Evolutionary conservation across 192 early-diverging fungal species (phyloP), one percentile per base, ranked within the genome.

Genomic region (Coemansia sp.): DNA sequence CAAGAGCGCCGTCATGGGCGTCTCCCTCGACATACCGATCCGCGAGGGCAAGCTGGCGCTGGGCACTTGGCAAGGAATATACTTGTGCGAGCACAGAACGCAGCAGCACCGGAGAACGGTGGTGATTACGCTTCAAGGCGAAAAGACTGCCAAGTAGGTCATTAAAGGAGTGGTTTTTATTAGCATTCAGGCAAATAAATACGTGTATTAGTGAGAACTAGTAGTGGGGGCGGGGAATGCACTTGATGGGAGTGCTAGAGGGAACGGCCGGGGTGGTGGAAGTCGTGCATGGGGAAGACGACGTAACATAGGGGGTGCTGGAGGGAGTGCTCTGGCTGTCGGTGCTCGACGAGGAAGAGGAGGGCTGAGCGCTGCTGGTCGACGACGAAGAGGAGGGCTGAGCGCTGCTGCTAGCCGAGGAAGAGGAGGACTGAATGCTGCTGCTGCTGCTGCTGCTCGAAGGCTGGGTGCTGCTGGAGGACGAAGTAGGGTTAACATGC

Each of bases 21-120:
- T 88, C 0, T 93, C 90, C 3, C 82, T 97, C 19, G 91, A 91
- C 62, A 94, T 97, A 41, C 96, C 96, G 5, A 91, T 97, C 40
- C 84, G 82, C 17, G 83, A 94, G 31, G 94, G 96, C 0, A 72
- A 72, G 38, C 69, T 97, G 19, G 92, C 89, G 27, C 70, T 92
- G 11, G 95, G 95, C 36, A 94, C 89, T 27, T 94, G 92, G 92
- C 92, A 94, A 77, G 92, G 91, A 0, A 91, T 94, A 15, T 94
- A 87, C 72, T 65, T 93, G 37, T 91, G 87, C 54, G 92, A 94
- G 64, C 92, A 94, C 62, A 76, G 92, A 37, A 70, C 82, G 36
- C 70, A 86, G 39, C 84, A 83, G 62, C 86, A 87, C 24, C 64
- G 77, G 19, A 76, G 92, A n/a, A 84, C 70, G 14, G 68, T 93